phyloP scores from a whole-genome alignment of 768 basidiomycete genomes.

The Trametes meyenii region DNA sequence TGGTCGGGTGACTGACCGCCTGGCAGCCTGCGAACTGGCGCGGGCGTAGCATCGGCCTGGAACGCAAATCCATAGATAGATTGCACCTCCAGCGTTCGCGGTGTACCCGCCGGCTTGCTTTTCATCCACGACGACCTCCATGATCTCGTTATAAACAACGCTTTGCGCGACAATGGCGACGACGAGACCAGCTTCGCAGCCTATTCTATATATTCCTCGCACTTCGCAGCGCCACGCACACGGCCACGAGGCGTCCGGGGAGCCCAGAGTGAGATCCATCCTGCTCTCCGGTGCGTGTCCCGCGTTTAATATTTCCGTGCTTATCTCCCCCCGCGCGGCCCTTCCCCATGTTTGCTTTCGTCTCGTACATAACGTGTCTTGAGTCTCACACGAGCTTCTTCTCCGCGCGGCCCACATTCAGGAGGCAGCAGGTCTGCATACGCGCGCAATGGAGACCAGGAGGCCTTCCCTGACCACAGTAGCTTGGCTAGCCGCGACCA shows the following conservation, averaged over 20 bases:
- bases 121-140: slow-evolving; percentile 9
- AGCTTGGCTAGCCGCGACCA: not conserved
- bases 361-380: not conserved
- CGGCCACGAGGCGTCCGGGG: slow-evolving; percentile 12
- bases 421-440: slow-evolving; percentile 13
- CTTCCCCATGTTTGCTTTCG: not conserved
- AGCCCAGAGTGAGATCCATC: slow-evolving; percentile 20
- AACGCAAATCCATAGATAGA: slow-evolving; percentile 5
- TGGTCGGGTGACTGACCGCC: slow-evolving; percentile 6
- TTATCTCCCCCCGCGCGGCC: slow-evolving; percentile 6
- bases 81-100: not conserved
- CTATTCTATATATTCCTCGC: not conserved
- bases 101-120: not conserved
- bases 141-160: slow-evolving; percentile 10
- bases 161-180: slow-evolving; percentile 8
- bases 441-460: slow-evolving; percentile 13
- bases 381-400: slow-evolving; percentile 5
- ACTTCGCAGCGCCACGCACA: slow-evolving; percentile 11
- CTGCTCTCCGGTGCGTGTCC: slow-evolving; percentile 25
- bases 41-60: slow-evolving; percentile 11
- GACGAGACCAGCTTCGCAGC: not conserved
- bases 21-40: slow-evolving; percentile 2
- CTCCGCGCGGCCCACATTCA: slow-evolving; percentile 5
- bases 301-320: slow-evolving; percentile 9
- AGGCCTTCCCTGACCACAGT: not conserved